Evolutionary conservation across 257 asterid species (phyloP).

Genomic region (Avicennia marina): DNA sequence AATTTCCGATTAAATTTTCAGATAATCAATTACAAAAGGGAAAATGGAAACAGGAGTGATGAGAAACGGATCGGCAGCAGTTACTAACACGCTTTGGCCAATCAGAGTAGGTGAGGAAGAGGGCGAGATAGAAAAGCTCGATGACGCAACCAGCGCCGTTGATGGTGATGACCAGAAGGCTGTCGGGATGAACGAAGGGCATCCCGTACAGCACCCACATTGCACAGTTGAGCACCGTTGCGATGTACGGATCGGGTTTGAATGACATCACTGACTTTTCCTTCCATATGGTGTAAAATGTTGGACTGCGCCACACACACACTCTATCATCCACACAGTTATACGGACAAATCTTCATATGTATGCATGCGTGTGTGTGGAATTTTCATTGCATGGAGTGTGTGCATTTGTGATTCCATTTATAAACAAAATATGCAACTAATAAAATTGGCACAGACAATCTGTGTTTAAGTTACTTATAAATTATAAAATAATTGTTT

Average conservation of each 20-base stretch:
- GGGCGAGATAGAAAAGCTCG: constrained; percentile 27
- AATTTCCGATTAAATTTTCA: too few species aligned
- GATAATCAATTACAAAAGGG: too few species aligned
- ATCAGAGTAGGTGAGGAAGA: constrained; percentile 45
- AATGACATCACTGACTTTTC: constrained; percentile 45
- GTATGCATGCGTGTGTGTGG: too few species aligned
- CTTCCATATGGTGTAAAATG: constrained; percentile 38
- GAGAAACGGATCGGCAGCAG: too few species aligned
- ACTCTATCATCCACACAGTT: not conserved
- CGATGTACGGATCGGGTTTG: constrained; percentile 45
- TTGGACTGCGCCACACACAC: constrained; percentile 43
- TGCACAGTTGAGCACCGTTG: constrained; percentile 48
- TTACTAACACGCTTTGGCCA: constrained; percentile 44
- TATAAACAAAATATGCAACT: too few species aligned
- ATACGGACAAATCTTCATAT: not conserved
- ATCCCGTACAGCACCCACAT: constrained; percentile 73
- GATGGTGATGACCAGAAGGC: constrained; percentile 58
- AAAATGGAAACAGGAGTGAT: too few species aligned
- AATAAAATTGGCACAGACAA: too few species aligned
- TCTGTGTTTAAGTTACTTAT: too few species aligned
- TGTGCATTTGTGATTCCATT: too few species aligned
- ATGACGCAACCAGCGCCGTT: constrained; percentile 51
- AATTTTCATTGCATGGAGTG: too few species aligned
- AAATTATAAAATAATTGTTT: too few species aligned
- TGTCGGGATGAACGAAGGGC: constrained; percentile 62